These are phyloP conservation scores for Ustilago esculenta DNA, from an alignment of 1,284 basidiomycete genomes.

Conservation along the genomic window DNA sequence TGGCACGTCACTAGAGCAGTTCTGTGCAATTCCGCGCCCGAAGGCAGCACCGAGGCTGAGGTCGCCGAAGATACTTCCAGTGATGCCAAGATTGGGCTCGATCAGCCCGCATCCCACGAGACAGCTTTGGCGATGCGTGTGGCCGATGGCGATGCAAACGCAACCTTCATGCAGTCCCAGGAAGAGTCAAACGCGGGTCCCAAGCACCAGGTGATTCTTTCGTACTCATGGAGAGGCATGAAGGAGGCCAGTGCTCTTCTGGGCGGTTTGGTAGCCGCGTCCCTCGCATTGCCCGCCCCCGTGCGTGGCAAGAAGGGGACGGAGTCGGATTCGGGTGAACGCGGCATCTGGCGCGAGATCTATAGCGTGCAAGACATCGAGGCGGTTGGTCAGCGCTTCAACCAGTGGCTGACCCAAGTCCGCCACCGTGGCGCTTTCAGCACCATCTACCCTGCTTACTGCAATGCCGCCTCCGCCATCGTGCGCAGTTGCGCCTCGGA, in stretches of 20 bases:
- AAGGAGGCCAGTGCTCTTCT: constrained; percentile 67
- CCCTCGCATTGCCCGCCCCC: constrained; percentile 31
- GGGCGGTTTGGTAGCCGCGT: constrained; percentile 53
- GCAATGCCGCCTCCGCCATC: constrained; percentile 56
- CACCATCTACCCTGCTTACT: constrained; percentile 65
- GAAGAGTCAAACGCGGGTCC: constrained; percentile 52
- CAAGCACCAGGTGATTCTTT: constrained; percentile 66
- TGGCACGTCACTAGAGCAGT: constrained; percentile 65
- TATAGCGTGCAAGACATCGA: constrained; percentile 36
- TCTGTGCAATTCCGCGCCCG: constrained; percentile 64
- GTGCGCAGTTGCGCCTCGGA: constrained; percentile 48
- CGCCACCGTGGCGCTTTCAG: constrained; percentile 68
- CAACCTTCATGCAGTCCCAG: constrained; percentile 30
- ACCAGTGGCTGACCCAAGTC: constrained; percentile 64
- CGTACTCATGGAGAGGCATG: constrained; percentile 67
- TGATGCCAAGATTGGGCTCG: constrained; percentile 36
- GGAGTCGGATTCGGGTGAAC: constrained; percentile 11
- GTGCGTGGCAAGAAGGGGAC: constrained; percentile 9
- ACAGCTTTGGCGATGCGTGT: constrained; percentile 56
- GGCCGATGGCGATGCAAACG: constrained; percentile 41
- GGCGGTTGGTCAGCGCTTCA: constrained; percentile 61
- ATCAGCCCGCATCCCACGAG: constrained; percentile 44
- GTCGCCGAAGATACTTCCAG: constrained; percentile 4
- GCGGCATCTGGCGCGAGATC: constrained; percentile 31
- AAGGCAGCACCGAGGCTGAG: constrained; percentile 38